These are phyloP conservation scores for Limnomonas spitsbergensis DNA, from an alignment of 139 green algal genomes.

Conservation along the genomic window DNA sequence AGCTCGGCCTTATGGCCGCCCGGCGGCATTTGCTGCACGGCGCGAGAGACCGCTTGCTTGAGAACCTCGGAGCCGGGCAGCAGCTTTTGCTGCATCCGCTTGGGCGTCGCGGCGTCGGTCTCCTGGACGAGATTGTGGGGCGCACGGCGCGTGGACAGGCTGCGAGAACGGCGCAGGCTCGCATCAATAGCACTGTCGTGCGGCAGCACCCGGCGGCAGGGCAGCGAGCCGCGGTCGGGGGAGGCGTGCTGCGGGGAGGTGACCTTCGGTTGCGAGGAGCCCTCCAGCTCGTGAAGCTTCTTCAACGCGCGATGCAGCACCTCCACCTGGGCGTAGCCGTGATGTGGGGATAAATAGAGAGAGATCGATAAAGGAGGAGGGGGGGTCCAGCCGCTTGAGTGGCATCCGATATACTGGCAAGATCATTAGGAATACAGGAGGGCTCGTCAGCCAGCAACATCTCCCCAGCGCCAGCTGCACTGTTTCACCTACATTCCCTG, in stretches of 20 bases:
- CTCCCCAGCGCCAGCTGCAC: too few species aligned
- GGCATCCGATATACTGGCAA: too few species aligned
- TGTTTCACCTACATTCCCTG: too few species aligned
- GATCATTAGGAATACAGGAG: too few species aligned
- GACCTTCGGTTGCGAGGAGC: not conserved
- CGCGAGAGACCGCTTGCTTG: not conserved
- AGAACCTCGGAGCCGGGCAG: not conserved
- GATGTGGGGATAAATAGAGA: too few species aligned
- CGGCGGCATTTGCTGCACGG: not conserved
- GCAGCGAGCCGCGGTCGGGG: too few species aligned
- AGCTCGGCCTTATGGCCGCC: not conserved
- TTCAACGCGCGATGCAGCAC: not conserved
- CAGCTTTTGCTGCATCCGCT: not conserved
- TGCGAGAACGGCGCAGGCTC: not conserved
- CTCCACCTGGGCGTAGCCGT: too few species aligned
- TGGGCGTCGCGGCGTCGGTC: not conserved
- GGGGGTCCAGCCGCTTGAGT: too few species aligned
- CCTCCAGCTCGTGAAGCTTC: constrained; percentile 1
- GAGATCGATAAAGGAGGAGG: too few species aligned
- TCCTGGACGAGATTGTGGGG: not conserved
- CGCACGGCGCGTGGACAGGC: too few species aligned
- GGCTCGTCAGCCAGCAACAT: too few species aligned
- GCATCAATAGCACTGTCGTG: not conserved
- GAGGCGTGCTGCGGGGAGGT: not conserved
- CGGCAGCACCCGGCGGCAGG: too few species aligned